Evolutionary conservation across 768 basidiomycete species (phyloP).

Genomic region (Leccinellum albellum): DNA sequence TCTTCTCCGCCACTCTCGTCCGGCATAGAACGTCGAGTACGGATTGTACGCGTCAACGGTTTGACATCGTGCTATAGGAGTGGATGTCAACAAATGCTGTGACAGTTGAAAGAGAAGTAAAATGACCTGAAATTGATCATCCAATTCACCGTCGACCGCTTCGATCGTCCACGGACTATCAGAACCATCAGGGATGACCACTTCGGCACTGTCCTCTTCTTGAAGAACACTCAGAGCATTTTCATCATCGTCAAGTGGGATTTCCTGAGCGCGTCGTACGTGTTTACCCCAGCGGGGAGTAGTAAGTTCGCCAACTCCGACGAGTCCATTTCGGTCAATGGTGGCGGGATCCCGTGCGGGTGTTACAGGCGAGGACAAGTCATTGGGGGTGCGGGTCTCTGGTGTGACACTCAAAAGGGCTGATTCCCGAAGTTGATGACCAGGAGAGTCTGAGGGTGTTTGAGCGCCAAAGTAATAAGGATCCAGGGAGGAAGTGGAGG

Average conservation of each 20-base stretch:
- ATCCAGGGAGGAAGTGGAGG: constrained; percentile 78
- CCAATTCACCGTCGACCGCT: constrained; percentile 75
- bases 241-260: constrained; percentile 40
- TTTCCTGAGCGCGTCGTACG: constrained; percentile 34
- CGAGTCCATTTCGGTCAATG: constrained; percentile 82
- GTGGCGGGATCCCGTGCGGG: constrained; percentile 72
- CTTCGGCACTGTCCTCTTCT: constrained; percentile 32
- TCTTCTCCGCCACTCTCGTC: constrained; percentile 90
- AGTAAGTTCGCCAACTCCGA: constrained; percentile 93
- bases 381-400: constrained; percentile 46
- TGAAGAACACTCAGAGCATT: constrained; percentile 28
- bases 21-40: constrained; percentile 60
- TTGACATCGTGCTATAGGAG: constrained; percentile 41
- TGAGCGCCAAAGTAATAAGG: constrained; percentile 82
- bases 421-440: constrained; percentile 38
- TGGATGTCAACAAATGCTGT: background rate
- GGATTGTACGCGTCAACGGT: constrained; percentile 46
- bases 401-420: constrained; percentile 53
- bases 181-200: constrained; percentile 49
- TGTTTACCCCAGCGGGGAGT: constrained; percentile 91
- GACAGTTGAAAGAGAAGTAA: background rate
- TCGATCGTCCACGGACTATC: constrained; percentile 90
- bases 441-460: constrained; percentile 66
- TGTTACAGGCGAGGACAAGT: constrained; percentile 64
- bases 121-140: constrained; percentile 64